Evolutionary conservation across 441 rosid genomes (phyloP).

Genomic region (Manihot esculenta): DNA sequence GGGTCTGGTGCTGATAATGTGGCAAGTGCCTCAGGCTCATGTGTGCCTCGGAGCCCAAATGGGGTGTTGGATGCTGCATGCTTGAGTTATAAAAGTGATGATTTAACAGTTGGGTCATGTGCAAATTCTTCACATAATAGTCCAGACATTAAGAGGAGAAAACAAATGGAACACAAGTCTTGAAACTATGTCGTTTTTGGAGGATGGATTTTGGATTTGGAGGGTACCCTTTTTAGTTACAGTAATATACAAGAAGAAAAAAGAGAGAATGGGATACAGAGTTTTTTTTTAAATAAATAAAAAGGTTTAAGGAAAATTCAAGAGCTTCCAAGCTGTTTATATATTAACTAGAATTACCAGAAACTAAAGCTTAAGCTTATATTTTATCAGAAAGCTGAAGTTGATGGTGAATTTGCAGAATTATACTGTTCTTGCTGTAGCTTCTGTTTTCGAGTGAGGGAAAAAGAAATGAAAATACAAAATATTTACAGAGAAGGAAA

Average conservation of each 20-base stretch:
- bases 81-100: slow-evolving; percentile 58
- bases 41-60: slow-evolving; percentile 54
- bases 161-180: slow-evolving; percentile 29
- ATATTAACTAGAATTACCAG: slow-evolving; percentile 7
- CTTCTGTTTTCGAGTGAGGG: slow-evolving; percentile 4
- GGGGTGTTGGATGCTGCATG: slow-evolving; percentile 68
- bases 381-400: slow-evolving; percentile 14
- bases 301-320: slow-evolving; percentile 5
- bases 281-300: slow-evolving; percentile 19
- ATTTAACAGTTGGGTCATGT: slow-evolving; percentile 38
- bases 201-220: not conserved
- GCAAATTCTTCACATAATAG: slow-evolving; percentile 37
- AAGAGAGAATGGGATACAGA: not conserved
- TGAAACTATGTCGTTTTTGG: slow-evolving; percentile 24
- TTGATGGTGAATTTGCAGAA: slow-evolving; percentile 8
- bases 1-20: slow-evolving; percentile 22
- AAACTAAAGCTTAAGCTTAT: not conserved
- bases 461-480: not conserved
- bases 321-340: slow-evolving; percentile 23
- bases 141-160: slow-evolving; percentile 52
- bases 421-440: slow-evolving; percentile 6
- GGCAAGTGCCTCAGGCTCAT: slow-evolving; percentile 23
- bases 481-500: not conserved
- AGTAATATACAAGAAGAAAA: slow-evolving; percentile 14
- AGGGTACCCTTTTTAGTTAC: not conserved